Base-by-base conservation (phyloP, 2,329 filamentous ascomycete species). In the Zarea fungicola region DNA sequence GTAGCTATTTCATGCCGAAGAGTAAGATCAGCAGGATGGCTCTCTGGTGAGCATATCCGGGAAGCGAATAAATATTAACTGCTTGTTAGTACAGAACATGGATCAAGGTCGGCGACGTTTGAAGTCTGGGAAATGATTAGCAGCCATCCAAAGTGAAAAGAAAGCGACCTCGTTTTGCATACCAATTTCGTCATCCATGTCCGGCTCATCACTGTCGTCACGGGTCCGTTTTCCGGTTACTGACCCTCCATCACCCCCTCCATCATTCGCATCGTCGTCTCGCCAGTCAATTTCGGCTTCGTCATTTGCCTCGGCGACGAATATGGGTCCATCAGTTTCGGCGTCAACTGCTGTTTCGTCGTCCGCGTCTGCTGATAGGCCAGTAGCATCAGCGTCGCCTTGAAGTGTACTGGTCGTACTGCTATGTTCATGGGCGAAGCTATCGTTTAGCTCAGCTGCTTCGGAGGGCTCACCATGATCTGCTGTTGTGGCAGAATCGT, bases 61-160 rank as follows among this genome's bases (percentile, higher is more conserved):
- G n/a, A 35, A 35, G 32, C 6, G 19, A 6, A 22, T 18, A 19
- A 11, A 8, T 25, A 10, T 37, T 11, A 36, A 19, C 32, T 49
- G 46, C 29, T 35, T 28, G 46, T 49, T 49, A 49, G 46, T 42
- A 36, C 34, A 35, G 35, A n/a, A 45, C 16, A 26, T 46, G 35
- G 39, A 54, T 62, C 41, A 64, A 41, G 65, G 70, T 50, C 76
- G 75, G 60, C 70, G 72, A 58, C 77, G 77, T 66, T 78, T 81
- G 63, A 67, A 60, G 60, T 76, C 76, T 67, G 57, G 50, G 32
- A 54, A 51, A 13, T 53, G 46, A 56, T 73, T 60, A 70, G 67
- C 44, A 53, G 48, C 14, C 22, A 16, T 32, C 14, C 18, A 40
- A 11, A n/a, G 5, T 14, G 23, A 14, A 5, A 22, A 16, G 37